Base-by-base conservation (phyloP, 2,329 filamentous ascomycete species). In the Leptographium radiaticola region DNA sequence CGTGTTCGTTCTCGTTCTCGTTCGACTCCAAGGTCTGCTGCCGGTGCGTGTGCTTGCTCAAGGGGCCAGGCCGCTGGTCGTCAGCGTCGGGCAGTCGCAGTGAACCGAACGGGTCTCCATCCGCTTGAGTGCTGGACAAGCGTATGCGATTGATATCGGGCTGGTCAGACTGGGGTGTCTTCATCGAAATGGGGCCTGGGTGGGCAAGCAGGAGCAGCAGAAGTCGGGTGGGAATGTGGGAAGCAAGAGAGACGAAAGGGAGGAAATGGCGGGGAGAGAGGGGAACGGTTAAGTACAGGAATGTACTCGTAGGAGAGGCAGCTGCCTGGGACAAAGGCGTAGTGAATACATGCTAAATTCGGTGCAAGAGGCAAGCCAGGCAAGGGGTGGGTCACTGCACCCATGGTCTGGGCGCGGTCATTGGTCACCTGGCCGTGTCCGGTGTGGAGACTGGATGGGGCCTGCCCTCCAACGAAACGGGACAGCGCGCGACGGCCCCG, bases 101-200 rank as follows among this genome's bases (percentile, higher is more conserved):
- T 60, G 66, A 60, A 59, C 60, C 61, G 60, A 60, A 61, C 57
- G 60, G 64, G 69, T 66, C 69, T 74, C 75, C 76, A 79, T 79
- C 70, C 72, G 76, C 71, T 70, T 72, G 70, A 68, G 72, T 68
- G 67, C 66, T 66, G 70, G 73, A 71, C 76, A 75, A 76, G 72
- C 72, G 71, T 71, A 73, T 71, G 72, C 71, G 72, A 74, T 77
- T 72, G 78, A 71, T 71, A 67, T 72, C 70, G 67, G 74, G 71
- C 64, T 71, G 67, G 60, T 75, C 71, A 69, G 75, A 67, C 61
- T 71, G 77, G 70, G 70, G 69, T 75, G 79, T 70, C 76, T 79
- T 81, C 79, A 82, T 82, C 77, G 78, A 81, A 72, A 57, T 55
- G 15, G 49, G 33, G 34, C n/a, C 33, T 25, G 11, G 33, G 12